Percentiles rank a stretch among this genome's conserved stretches.
Conservation (phyloP, 179 eudicot species). For the Monotropa hypopitys region DNA sequence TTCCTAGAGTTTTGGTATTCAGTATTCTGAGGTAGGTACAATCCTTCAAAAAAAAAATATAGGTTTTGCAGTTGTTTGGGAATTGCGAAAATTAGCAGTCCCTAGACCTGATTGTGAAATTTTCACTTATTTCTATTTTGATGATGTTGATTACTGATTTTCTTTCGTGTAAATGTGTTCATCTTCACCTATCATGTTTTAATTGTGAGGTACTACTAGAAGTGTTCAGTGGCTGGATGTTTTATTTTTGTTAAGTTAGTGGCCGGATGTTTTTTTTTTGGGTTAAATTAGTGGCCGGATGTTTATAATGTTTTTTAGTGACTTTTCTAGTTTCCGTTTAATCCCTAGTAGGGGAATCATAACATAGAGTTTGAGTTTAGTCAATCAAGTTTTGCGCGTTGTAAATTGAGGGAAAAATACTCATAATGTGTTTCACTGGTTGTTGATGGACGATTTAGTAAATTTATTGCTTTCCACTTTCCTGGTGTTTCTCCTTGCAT, state of each 20-base stretch:
- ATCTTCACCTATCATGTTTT: background rate
- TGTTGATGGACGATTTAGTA: background rate
- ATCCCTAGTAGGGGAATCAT: background rate
- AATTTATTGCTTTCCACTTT: background rate
- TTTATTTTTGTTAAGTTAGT: no score
- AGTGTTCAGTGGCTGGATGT: background rate
- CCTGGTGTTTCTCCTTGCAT: background rate
- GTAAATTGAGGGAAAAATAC: background rate
- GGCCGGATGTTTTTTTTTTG: no score
- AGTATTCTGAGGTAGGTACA: background rate
- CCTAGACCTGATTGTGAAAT: background rate
- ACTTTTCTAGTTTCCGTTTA: background rate
- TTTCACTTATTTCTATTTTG: background rate
- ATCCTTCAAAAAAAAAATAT: background rate
- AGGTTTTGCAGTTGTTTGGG: background rate
- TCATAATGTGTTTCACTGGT: background rate
- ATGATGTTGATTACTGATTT: background rate
- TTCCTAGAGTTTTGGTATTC: background rate
- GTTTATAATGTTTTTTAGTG: background rate
- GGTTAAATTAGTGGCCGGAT: background rate
- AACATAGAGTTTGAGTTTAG: background rate
- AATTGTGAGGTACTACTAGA: background rate
- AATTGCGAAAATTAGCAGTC: background rate
- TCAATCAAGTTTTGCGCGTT: background rate
- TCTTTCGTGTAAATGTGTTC: background rate